Evolutionary conservation across 2,329 filamentous ascomycete genomes (phyloP).

Genomic region (Acrocalymma vagum): DNA sequence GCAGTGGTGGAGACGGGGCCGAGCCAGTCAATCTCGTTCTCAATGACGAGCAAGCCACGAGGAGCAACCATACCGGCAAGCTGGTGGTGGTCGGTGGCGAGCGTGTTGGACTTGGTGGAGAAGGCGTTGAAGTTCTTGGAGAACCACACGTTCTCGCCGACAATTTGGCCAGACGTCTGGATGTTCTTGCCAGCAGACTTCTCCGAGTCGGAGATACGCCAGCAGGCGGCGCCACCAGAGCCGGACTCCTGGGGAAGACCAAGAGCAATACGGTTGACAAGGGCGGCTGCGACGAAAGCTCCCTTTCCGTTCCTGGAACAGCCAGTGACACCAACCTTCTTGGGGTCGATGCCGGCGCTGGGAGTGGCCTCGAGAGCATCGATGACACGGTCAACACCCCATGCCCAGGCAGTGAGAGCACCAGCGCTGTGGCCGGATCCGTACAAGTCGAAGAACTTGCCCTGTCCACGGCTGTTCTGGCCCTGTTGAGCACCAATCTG

Average conservation of each 20-base stretch:
- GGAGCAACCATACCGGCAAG: conserved; percentile 66
- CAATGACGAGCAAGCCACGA: conserved; percentile 63
- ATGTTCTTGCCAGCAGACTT: conserved; percentile 64
- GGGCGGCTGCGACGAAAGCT: conserved; percentile 67
- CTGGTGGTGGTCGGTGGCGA: conserved; percentile 67
- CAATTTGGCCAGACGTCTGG: conserved; percentile 67
- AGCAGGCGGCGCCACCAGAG: conserved; percentile 68
- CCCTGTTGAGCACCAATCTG: conserved; percentile 61
- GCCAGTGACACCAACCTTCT: conserved; percentile 63
- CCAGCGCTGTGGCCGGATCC: conserved; percentile 64
- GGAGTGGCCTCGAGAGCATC: conserved; percentile 64
- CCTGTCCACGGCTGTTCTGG: conserved; percentile 60
- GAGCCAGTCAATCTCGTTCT: conserved; percentile 68
- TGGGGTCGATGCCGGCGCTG: conserved; percentile 54
- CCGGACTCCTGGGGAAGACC: conserved; percentile 71
- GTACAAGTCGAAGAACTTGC: conserved; percentile 68
- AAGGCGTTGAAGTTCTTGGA: conserved; percentile 63
- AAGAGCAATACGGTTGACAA: conserved; percentile 67
- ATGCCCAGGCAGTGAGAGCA: conserved; percentile 69
- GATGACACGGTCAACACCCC: conserved; percentile 68
- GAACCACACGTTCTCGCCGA: conserved; percentile 72
- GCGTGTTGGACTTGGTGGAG: conserved; percentile 53
- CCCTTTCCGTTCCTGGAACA: conserved; percentile 73
- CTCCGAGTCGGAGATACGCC: conserved; percentile 58
- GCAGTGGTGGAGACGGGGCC: conserved; percentile 65